Evolutionary conservation across 441 rosid species (phyloP).

Genomic region (Arabidopsis lyrata): DNA sequence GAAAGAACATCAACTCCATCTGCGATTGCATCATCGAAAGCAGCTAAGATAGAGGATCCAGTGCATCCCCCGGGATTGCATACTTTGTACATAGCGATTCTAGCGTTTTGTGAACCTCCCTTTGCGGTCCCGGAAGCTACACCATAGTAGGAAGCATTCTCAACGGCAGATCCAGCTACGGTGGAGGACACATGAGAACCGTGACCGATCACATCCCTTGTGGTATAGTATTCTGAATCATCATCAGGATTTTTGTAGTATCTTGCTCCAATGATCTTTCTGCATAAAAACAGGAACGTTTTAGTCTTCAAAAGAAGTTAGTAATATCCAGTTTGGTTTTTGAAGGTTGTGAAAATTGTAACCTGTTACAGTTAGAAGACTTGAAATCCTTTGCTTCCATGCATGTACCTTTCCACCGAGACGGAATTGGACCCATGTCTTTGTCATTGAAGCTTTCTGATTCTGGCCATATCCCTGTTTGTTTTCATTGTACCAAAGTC

Average conservation of each 20-base stretch:
- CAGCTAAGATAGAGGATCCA: conserved; percentile 64
- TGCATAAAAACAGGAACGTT: conserved; percentile 35
- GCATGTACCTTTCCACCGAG: conserved; percentile 68
- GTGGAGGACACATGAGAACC: conserved; percentile 69
- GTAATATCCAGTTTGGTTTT: neutral
- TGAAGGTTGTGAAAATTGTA: conserved; percentile 26
- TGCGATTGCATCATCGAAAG: conserved; percentile 63
- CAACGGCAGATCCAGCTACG: conserved; percentile 57
- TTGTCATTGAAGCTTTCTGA: conserved; percentile 64
- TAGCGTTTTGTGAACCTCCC: conserved; percentile 60
- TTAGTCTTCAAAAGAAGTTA: conserved; percentile 2
- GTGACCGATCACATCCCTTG: conserved; percentile 64
- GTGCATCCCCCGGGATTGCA: conserved; percentile 55
- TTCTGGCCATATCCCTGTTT: conserved; percentile 68
- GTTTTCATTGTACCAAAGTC: neutral
- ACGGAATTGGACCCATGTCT: conserved; percentile 58
- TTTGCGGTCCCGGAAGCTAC: conserved; percentile 63
- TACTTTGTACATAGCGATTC: conserved; percentile 63
- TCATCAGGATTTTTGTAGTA: conserved; percentile 46
- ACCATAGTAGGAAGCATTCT: conserved; percentile 63
- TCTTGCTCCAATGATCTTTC: conserved; percentile 71
- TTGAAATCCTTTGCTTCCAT: conserved; percentile 49
- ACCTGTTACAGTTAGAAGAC: conserved; percentile 67
- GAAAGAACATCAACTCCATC: conserved; percentile 73
- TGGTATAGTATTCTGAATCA: conserved; percentile 38